A percentile compares a stretch with the other conserved stretches of the same genome.
These are phyloP conservation scores for Myxozyma kluyveri DNA, from an alignment of 805 yeast species.

Conservation along the genomic window DNA sequence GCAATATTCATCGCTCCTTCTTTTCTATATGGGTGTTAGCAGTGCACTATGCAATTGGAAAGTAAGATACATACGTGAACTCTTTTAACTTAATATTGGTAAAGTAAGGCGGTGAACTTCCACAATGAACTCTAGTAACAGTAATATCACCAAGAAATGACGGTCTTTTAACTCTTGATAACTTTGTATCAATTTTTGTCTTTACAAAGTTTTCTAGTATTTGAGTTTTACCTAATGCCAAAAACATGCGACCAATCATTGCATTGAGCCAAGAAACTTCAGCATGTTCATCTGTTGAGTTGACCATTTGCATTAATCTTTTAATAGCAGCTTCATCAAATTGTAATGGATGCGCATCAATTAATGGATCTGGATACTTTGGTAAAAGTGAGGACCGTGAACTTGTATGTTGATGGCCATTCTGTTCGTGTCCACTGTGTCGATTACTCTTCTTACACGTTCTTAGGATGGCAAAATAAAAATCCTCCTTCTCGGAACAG, in stretches of 20 bases:
- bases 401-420: conserved; percentile 17
- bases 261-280: conserved; percentile 92
- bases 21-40: conserved; percentile 40
- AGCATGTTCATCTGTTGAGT: conserved; percentile 78
- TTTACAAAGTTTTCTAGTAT: conserved; percentile 57
- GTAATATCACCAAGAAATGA: conserved; percentile 82
- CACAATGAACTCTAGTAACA: conserved; percentile 69
- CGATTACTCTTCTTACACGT: conserved; percentile 54
- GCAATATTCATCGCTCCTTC: conserved; percentile 72
- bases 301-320: conserved; percentile 68
- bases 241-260: conserved; percentile 73
- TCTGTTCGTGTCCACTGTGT: conserved; percentile 1
- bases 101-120: conserved; percentile 75
- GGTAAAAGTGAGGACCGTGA: conserved; percentile 13
- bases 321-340: conserved; percentile 69
- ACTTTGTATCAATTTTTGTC: conserved; percentile 62
- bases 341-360: conserved; percentile 71
- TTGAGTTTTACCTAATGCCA: conserved; percentile 71
- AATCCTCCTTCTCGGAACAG: conserved; percentile 83
- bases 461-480: conserved; percentile 82
- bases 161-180: conserved; percentile 78
- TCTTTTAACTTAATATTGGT: conserved; percentile 68
- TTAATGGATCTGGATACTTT: conserved; percentile 50
- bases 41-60: neutral
- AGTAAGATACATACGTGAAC: conserved; percentile 42